Evolutionary conservation across 2,329 filamentous ascomycete genomes (phyloP).

Genomic region (Microdochium trichocladiopsis): DNA sequence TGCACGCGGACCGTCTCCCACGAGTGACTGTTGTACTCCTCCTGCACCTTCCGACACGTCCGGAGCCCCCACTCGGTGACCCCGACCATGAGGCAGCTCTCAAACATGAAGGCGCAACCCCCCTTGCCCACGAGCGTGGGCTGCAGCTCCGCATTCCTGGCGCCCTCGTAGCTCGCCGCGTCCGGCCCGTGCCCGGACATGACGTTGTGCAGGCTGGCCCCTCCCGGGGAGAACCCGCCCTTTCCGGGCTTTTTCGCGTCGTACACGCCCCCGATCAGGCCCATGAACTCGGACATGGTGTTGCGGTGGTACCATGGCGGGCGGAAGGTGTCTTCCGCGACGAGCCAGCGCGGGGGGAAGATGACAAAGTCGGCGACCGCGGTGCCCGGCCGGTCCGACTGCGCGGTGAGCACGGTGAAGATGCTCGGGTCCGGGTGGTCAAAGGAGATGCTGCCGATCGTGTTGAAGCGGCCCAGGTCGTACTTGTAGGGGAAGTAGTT

Average conservation of each 20-base stretch:
- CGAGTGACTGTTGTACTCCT: slow-evolving; percentile 67
- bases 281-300: slow-evolving; percentile 48
- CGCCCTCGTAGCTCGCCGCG: slow-evolving; percentile 39
- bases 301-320: slow-evolving; percentile 57
- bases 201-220: slow-evolving; percentile 48
- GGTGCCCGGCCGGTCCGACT: slow-evolving; percentile 40
- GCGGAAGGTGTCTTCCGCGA: slow-evolving; percentile 52
- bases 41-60: slow-evolving; percentile 52
- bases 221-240: slow-evolving; percentile 38
- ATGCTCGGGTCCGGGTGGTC: slow-evolving; percentile 65
- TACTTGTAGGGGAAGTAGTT: slow-evolving; percentile 68
- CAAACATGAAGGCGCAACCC: slow-evolving; percentile 64
- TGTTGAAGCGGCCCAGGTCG: slow-evolving; percentile 61
- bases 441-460: slow-evolving; percentile 58
- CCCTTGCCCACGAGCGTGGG: slow-evolving; percentile 52
- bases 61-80: slow-evolving; percentile 63
- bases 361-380: slow-evolving; percentile 57
- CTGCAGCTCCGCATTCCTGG: slow-evolving; percentile 55
- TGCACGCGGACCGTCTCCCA: no score
- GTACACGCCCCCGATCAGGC: slow-evolving; percentile 38
- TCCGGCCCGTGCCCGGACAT: slow-evolving; percentile 54
- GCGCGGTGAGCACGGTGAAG: slow-evolving; percentile 55
- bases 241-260: slow-evolving; percentile 43
- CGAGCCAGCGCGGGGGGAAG: slow-evolving; percentile 56
- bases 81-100: slow-evolving; percentile 62